phyloP scores from a whole-genome alignment of 345 rosid species.

The Dipteronia dyeriana region DNA sequence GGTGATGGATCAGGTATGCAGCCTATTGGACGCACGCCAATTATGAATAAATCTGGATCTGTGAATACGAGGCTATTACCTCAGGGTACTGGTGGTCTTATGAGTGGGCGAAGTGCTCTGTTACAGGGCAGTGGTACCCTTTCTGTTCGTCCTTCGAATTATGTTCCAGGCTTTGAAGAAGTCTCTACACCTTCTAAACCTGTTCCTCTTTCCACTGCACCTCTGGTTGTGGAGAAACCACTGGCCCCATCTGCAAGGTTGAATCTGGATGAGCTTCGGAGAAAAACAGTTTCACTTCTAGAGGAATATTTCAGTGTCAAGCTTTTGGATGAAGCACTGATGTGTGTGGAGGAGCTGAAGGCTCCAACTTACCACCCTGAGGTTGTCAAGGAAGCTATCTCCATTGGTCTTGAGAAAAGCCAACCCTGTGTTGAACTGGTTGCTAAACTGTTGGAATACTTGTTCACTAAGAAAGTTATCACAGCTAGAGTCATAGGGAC shows the following conservation, averaged over 20 bases:
- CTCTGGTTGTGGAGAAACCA: constrained; percentile 37
- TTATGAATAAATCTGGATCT: constrained; percentile 49
- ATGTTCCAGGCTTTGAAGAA: constrained; percentile 35
- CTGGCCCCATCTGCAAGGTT: constrained; percentile 34
- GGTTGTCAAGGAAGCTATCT: constrained; percentile 78
- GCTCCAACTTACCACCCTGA: constrained; percentile 71
- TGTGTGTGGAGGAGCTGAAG: constrained; percentile 69
- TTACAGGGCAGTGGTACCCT: constrained; percentile 58
- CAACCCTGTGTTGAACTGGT: constrained; percentile 60
- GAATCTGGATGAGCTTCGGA: constrained; percentile 51
- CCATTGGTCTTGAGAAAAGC: constrained; percentile 69
- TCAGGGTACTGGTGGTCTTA: constrained; percentile 70
- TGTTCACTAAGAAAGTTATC: constrained; percentile 49
- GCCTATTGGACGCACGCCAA: constrained; percentile 45
- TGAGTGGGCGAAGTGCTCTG: constrained; percentile 72
- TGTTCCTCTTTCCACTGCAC: constrained; percentile 24
- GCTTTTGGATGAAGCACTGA: constrained; percentile 68
- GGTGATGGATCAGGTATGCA: constrained; percentile 64
- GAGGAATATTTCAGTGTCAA: constrained; percentile 68
- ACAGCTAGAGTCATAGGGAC: constrained; percentile 49
- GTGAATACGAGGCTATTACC: constrained; percentile 69
- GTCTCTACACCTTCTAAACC: constrained; percentile 29
- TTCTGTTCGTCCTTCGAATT: constrained; percentile 29
- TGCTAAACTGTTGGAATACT: constrained; percentile 47
- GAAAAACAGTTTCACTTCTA: constrained; percentile 62